A percentile compares a stretch with the other conserved stretches of the same genome.
These are phyloP conservation scores for Talaromyces proteolyticus DNA, from an alignment of 495 filamentous ascomycete species.

Conservation along the genomic window DNA sequence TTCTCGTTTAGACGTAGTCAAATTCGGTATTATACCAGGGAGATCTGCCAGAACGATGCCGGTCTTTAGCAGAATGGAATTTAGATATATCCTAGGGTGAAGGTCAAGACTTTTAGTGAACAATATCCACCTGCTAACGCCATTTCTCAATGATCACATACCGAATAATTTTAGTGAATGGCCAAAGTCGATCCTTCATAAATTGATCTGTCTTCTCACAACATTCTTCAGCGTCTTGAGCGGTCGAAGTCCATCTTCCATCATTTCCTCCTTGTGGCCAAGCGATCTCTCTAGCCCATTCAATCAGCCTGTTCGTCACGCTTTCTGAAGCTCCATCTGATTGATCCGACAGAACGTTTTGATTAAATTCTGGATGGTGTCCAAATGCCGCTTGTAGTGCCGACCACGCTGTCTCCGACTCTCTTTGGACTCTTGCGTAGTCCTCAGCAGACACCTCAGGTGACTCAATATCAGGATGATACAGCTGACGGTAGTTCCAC, in stretches of 20 bases:
- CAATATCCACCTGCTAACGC: background rate
- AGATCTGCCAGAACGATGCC: conserved; percentile 20
- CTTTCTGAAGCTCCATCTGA: conserved; percentile 10
- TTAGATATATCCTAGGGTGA: conserved; percentile 17
- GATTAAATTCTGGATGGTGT: conserved; percentile 10
- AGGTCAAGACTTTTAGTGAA: background rate
- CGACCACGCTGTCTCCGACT: conserved; percentile 13
- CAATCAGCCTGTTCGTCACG: conserved; percentile 6
- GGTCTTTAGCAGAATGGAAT: conserved; percentile 18
- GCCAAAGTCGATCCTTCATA: conserved; percentile 21
- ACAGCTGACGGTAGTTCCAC: conserved; percentile 17
- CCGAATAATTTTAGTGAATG: conserved; percentile 25
- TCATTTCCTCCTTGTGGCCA: conserved; percentile 13
- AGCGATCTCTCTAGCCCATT: conserved; percentile 13
- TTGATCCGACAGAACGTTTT: conserved; percentile 11
- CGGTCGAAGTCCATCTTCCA: conserved; percentile 19
- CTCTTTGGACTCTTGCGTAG: conserved; percentile 1
- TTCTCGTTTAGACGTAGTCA: too few relatives aligned
- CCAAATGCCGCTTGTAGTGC: conserved; percentile 15
- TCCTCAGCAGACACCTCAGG: conserved; percentile 9
- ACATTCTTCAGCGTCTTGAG: conserved; percentile 18
- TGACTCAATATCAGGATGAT: conserved; percentile 11
- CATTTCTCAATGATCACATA: too few relatives aligned
- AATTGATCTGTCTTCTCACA: conserved; percentile 17
- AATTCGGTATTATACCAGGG: conserved; percentile 7